These are phyloP conservation scores for Echium plantagineum DNA, from an alignment of 257 asterid genomes.

Conservation along the genomic window DNA sequence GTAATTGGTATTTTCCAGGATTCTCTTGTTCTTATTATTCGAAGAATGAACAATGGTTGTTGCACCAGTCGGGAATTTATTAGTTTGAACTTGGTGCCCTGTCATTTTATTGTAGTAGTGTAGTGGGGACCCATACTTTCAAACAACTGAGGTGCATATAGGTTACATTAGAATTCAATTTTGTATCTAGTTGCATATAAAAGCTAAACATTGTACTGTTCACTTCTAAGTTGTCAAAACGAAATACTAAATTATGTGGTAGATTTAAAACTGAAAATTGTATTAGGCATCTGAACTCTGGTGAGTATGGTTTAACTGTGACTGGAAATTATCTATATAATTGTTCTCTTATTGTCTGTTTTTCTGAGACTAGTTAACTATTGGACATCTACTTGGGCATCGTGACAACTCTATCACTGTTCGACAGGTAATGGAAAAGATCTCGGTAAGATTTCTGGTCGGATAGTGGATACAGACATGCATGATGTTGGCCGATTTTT, in stretches of 20 bases:
- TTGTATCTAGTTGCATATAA: too few species aligned
- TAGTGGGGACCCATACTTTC: too few species aligned
- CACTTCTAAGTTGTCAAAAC: too few species aligned
- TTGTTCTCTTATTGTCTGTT: neutral
- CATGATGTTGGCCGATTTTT: conserved; percentile 95
- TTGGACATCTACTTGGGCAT: neutral
- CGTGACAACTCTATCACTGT: neutral
- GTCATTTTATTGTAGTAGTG: too few species aligned
- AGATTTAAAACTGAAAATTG: too few species aligned
- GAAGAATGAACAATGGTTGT: neutral
- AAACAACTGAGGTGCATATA: neutral
- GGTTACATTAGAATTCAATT: neutral
- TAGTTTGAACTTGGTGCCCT: too few species aligned
- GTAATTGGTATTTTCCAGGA: conserved; percentile 42
- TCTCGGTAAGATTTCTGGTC: conserved; percentile 61
- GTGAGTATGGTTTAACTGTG: neutral
- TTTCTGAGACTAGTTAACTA: neutral
- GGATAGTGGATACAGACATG: conserved; percentile 84
- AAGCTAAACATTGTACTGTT: too few species aligned
- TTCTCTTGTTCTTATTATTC: neutral
- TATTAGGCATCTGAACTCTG: too few species aligned
- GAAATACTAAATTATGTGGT: too few species aligned
- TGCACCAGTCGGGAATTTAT: neutral
- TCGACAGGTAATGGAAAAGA: conserved; percentile 69
- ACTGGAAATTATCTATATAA: neutral